A percentile compares a stretch with the other conserved stretches of the same genome.
phyloP scores from a whole-genome alignment of 2,329 filamentous ascomycete species.

The Calonectria montana region DNA sequence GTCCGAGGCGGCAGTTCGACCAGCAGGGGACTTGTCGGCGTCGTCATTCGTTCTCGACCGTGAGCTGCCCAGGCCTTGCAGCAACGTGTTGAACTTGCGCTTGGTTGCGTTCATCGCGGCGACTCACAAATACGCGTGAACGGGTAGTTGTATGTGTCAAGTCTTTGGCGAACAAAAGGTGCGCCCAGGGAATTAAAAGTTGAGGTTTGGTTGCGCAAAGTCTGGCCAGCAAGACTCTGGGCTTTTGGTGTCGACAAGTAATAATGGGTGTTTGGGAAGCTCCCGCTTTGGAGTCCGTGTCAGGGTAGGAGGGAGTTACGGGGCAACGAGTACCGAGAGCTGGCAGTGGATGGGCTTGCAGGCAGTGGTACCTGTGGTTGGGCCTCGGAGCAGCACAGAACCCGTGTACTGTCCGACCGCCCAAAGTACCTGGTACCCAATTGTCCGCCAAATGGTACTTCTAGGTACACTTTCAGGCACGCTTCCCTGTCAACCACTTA shows the following conservation, averaged over 20 bases:
- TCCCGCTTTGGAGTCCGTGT: constrained; percentile 16
- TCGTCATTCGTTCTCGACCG: constrained; percentile 29
- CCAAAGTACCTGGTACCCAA: neutral
- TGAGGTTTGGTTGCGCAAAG: constrained; percentile 1
- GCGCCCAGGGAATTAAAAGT: neutral
- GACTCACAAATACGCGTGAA: too few relatives aligned
- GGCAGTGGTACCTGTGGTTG: neutral
- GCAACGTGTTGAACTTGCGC: constrained; percentile 82
- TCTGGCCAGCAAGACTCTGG: constrained; percentile 18
- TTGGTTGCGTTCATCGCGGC: constrained; percentile 79
- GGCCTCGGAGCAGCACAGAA: neutral
- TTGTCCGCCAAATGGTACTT: neutral
- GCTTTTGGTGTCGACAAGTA: neutral
- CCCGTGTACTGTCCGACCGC: neutral
- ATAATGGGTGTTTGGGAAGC: constrained; percentile 15
- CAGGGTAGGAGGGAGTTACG: neutral
- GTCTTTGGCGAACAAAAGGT: neutral
- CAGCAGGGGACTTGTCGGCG: constrained; percentile 21
- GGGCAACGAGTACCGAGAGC: constrained; percentile 15
- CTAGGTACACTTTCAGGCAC: neutral
- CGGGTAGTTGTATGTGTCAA: too few relatives aligned
- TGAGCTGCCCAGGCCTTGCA: constrained; percentile 72
- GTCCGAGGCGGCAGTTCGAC: constrained; percentile 22
- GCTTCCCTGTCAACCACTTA: neutral
- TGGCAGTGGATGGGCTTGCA: neutral